Evolutionary conservation across 2,329 filamentous ascomycete species (phyloP).

Genomic region (Clonostachys byssicola): DNA sequence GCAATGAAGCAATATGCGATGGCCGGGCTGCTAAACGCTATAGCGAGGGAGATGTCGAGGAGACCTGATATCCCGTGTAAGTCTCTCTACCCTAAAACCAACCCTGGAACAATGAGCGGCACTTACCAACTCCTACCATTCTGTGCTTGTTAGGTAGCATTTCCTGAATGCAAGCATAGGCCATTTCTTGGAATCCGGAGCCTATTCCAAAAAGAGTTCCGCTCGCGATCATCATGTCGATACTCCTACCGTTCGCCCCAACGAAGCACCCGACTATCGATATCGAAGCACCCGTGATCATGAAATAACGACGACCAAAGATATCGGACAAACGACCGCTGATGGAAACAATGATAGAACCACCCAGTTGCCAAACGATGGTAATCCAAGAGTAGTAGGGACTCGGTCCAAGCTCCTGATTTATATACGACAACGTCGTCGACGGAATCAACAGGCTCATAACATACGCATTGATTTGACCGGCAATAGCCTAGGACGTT

Average conservation of each 20-base stretch:
- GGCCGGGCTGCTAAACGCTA: slow-evolving; percentile 20
- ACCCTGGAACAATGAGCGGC: slow-evolving; percentile 15
- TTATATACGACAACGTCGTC: slow-evolving; percentile 23
- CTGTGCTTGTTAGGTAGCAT: slow-evolving; percentile 29
- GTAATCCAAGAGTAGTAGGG: slow-evolving; percentile 27
- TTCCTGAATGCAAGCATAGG: slow-evolving; percentile 27
- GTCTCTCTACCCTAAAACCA: slow-evolving; percentile 6
- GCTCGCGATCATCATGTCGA: slow-evolving; percentile 32
- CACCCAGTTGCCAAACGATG: slow-evolving; percentile 21
- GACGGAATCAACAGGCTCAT: slow-evolving; percentile 26
- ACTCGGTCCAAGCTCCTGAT: slow-evolving; percentile 24
- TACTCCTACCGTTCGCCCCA: slow-evolving; percentile 28
- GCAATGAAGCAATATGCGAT: slow-evolving; percentile 23
- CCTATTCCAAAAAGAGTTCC: slow-evolving; percentile 32
- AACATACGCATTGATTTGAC: slow-evolving; percentile 20
- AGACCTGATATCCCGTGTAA: background rate
- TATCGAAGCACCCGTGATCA: slow-evolving; percentile 23
- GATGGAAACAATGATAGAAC: slow-evolving; percentile 24
- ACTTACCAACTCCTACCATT: slow-evolving; percentile 24
- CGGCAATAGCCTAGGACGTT: slow-evolving; percentile 4
- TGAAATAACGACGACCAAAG: slow-evolving; percentile 30
- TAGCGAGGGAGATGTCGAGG: background rate
- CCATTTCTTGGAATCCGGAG: slow-evolving; percentile 30
- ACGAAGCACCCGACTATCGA: slow-evolving; percentile 28
- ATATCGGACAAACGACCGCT: slow-evolving; percentile 30